These are phyloP conservation scores for Termitomyces sp. DNA, from an alignment of 768 basidiomycete species.

Conservation along the genomic window DNA sequence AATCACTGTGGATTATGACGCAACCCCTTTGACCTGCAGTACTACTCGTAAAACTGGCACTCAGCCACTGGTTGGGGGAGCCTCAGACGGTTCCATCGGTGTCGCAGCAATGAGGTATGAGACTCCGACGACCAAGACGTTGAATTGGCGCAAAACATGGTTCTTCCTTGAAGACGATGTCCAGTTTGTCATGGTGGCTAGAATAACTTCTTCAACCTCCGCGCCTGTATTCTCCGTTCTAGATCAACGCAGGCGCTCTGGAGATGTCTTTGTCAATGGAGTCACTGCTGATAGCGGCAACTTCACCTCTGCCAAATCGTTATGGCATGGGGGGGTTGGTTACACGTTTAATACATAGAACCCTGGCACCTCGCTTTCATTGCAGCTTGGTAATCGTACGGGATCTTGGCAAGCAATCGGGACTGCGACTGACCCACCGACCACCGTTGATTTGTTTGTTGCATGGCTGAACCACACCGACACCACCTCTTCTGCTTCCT, in stretches of 20 bases:
- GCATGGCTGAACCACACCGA: conserved; percentile 53
- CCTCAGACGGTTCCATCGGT: conserved; percentile 53
- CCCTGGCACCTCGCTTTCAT: conserved; percentile 29
- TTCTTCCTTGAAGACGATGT: conserved; percentile 69
- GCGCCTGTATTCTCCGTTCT: conserved; percentile 60
- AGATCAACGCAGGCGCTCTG: conserved; percentile 56
- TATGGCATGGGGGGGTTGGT: conserved; percentile 68
- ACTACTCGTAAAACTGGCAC: conserved; percentile 40
- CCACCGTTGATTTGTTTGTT: conserved; percentile 59
- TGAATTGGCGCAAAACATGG: conserved; percentile 70
- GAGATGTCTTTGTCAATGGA: conserved; percentile 44
- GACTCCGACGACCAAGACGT: conserved; percentile 52
- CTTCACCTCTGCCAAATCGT: conserved; percentile 25
- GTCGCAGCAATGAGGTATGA: conserved; percentile 64
- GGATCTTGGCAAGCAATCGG: conserved; percentile 66
- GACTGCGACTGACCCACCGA: conserved; percentile 54
- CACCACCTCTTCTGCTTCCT: conserved; percentile 37
- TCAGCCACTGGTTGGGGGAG: conserved; percentile 64
- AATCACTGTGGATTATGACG: conserved; percentile 61
- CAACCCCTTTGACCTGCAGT: conserved; percentile 49
- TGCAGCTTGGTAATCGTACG: conserved; percentile 44
- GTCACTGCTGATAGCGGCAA: conserved; percentile 7
- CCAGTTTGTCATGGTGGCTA: conserved; percentile 60
- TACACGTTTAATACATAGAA: conserved; percentile 44
- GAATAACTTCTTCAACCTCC: conserved; percentile 39